Percentiles rank a stretch among this genome's conserved stretches.
These are phyloP conservation scores for Trypanosoma rangeli DNA, from an alignment of 208 protist genomes.

Conservation along the genomic window DNA sequence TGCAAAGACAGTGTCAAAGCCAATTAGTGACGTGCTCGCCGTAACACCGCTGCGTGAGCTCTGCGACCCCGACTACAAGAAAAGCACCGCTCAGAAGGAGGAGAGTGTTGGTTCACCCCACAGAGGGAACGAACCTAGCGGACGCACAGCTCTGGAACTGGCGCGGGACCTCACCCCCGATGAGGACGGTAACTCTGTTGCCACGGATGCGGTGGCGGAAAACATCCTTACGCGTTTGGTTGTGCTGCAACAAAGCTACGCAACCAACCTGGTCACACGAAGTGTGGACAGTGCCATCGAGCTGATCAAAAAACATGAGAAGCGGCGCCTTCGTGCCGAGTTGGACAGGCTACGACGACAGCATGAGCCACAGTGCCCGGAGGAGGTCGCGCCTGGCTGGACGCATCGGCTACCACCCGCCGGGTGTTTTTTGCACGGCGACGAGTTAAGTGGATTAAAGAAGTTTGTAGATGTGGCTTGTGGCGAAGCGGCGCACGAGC, in stretches of 20 bases:
- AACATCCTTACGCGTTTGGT: slow-evolving; percentile 12
- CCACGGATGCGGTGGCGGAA: slow-evolving; percentile 2
- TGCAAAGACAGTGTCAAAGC: slow-evolving; percentile 3
- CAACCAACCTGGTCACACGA: slow-evolving; percentile 10
- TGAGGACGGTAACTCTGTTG: not conserved
- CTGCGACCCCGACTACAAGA: slow-evolving; percentile 18
- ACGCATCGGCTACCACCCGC: slow-evolving; percentile 70
- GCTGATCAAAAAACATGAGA: slow-evolving; percentile 18
- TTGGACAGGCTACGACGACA: slow-evolving; percentile 21
- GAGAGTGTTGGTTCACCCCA: not conserved
- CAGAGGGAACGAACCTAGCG: not conserved
- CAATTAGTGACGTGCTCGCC: slow-evolving; percentile 28
- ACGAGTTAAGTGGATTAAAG: slow-evolving; percentile 72
- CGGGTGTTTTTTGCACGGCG: slow-evolving; percentile 74
- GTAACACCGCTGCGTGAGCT: slow-evolving; percentile 20
- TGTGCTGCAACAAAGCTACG: slow-evolving; percentile 9
- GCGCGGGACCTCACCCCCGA: not conserved
- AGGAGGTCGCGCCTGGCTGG: slow-evolving; percentile 68
- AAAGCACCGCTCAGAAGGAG: not conserved
- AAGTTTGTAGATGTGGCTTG: slow-evolving; percentile 53
- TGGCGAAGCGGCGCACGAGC: slow-evolving; percentile 18
- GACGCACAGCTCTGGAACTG: not conserved
- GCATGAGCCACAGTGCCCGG: slow-evolving; percentile 16
- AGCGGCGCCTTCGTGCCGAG: slow-evolving; percentile 4
- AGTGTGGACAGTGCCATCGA: slow-evolving; percentile 15